phyloP scores from a whole-genome alignment of 345 rosid species.

The Brassica incana region DNA sequence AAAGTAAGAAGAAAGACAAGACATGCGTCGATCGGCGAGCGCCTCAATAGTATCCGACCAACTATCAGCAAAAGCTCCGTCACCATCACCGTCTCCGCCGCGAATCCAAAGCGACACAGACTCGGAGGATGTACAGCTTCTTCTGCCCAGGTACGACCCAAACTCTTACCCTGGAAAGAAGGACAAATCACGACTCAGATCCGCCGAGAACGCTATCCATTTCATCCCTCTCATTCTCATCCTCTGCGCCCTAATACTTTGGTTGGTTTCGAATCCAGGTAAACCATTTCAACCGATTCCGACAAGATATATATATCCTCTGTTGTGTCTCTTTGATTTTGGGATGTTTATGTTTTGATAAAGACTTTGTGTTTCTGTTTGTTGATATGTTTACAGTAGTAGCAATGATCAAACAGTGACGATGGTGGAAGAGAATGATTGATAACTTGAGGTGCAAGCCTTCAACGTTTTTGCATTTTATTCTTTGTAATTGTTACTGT shows the following conservation, averaged over 20 bases:
- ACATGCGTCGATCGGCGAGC: slow-evolving; percentile 75
- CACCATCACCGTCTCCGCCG: slow-evolving; percentile 40
- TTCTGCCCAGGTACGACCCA: slow-evolving; percentile 69
- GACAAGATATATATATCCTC: neutral
- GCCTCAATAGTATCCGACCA: slow-evolving; percentile 51
- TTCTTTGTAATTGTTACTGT: slow-evolving; percentile 3
- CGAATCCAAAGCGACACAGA: slow-evolving; percentile 8
- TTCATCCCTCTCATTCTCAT: slow-evolving; percentile 65
- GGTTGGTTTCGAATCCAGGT: slow-evolving; percentile 76
- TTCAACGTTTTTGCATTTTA: neutral
- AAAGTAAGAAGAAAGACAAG: neutral
- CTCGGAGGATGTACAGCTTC: slow-evolving; percentile 34
- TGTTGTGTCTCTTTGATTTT: neutral
- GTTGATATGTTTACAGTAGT: slow-evolving; percentile 25
- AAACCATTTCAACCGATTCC: neutral
- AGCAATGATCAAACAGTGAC: slow-evolving; percentile 12
- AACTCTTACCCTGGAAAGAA: slow-evolving; percentile 60
- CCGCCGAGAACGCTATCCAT: slow-evolving; percentile 83
- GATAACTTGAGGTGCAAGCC: neutral
- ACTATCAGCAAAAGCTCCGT: slow-evolving; percentile 29
- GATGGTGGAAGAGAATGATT: slow-evolving; percentile 19
- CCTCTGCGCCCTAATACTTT: slow-evolving; percentile 67
- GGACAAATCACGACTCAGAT: slow-evolving; percentile 61
- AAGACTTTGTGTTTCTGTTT: neutral
- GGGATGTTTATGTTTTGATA: neutral